Evolutionary conservation across 73 alveolate genomes (phyloP).

Genomic region (Diophrys appendiculata): DNA sequence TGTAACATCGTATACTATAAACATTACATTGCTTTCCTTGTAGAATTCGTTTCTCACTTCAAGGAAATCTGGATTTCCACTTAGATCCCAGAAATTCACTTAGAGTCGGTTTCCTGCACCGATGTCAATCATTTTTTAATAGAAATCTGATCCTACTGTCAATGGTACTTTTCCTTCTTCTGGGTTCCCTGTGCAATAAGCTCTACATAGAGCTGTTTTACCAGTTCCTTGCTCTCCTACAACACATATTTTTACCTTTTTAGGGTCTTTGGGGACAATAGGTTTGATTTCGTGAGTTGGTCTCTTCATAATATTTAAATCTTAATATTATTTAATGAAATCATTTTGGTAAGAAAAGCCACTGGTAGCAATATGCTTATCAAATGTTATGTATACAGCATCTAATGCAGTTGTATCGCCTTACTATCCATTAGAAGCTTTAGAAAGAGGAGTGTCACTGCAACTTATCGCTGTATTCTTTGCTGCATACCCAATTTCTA

Average conservation of each 20-base stretch:
- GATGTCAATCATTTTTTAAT: not conserved
- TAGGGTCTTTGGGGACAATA: not conserved
- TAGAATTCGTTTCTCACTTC: slow-evolving; percentile 79
- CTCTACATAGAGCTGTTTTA: not conserved
- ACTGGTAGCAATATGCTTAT: not conserved
- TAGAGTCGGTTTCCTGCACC: not conserved
- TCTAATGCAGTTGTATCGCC: not conserved
- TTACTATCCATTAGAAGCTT: not conserved
- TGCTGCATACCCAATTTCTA: not conserved
- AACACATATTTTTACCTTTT: no score
- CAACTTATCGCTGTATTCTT: not conserved
- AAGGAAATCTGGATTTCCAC: slow-evolving; percentile 63
- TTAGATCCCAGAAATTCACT: slow-evolving; percentile 56
- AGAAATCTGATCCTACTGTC: slow-evolving; percentile 5
- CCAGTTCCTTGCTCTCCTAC: not conserved
- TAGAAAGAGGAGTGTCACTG: not conserved
- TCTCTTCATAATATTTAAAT: not conserved
- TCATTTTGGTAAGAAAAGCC: not conserved
- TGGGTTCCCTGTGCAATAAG: not conserved
- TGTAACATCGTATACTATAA: slow-evolving; percentile 62
- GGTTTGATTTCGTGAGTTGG: not conserved
- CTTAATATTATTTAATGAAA: not conserved
- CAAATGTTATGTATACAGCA: not conserved
- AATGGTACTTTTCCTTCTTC: not conserved
- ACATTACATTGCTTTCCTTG: slow-evolving; percentile 59